phyloP scores from a whole-genome alignment of 2,329 filamentous ascomycete genomes.

The Cladorrhinum sp. region DNA sequence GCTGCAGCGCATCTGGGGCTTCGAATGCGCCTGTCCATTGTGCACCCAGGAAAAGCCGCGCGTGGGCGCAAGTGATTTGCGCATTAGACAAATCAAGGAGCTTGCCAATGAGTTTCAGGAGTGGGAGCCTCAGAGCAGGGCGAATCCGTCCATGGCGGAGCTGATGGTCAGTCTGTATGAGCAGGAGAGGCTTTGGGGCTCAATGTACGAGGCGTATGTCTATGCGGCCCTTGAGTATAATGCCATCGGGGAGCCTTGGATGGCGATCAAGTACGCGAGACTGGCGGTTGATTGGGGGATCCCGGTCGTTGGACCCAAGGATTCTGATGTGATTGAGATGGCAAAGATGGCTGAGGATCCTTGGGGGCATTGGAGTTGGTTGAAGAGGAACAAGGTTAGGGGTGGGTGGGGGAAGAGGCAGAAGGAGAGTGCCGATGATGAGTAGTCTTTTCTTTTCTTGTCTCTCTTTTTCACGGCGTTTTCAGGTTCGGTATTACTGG shows the following conservation, averaged over 20 bases:
- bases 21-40: constrained; percentile 39
- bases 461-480: neutral
- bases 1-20: constrained; percentile 39
- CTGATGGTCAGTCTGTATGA: constrained; percentile 39
- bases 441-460: neutral
- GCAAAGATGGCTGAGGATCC: constrained; percentile 33
- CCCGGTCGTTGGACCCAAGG: constrained; percentile 29
- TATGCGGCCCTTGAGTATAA: constrained; percentile 41
- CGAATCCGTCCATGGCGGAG: constrained; percentile 39
- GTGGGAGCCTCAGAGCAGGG: constrained; percentile 31
- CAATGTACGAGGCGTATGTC: constrained; percentile 36
- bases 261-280: constrained; percentile 37
- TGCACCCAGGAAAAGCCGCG: constrained; percentile 34
- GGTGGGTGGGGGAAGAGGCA: constrained; percentile 31
- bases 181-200: constrained; percentile 39
- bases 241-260: constrained; percentile 39
- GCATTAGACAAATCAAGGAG: constrained; percentile 36
- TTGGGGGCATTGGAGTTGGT: constrained; percentile 41
- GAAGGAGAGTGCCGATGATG: constrained; percentile 4
- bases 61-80: constrained; percentile 36
- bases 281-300: constrained; percentile 39
- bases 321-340: constrained; percentile 37
- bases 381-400: constrained; percentile 33
- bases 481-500: neutral
- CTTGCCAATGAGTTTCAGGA: constrained; percentile 33